These are phyloP conservation scores for Bolboschoenoplectus hybrid DNA, from an alignment of 202 grass and related monocot genomes.

Conservation along the genomic window DNA sequence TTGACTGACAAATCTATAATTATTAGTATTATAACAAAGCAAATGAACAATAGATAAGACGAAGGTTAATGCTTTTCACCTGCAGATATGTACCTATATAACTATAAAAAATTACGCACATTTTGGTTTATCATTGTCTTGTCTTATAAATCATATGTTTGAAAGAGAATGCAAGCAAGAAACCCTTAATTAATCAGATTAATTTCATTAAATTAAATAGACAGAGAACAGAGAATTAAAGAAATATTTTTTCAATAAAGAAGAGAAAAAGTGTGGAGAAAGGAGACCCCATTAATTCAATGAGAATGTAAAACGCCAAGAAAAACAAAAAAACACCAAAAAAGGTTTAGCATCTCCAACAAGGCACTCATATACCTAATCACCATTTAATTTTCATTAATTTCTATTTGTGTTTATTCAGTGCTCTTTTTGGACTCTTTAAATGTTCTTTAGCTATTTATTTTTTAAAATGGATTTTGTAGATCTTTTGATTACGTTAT, in stretches of 20 bases:
- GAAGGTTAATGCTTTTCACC: background rate
- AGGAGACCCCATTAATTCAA: background rate
- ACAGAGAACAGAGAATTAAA: background rate
- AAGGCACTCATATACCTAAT: slow-evolving; percentile 37
- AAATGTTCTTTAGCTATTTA: background rate
- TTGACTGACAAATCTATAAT: background rate
- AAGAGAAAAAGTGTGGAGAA: background rate
- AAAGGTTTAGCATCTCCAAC: slow-evolving; percentile 38
- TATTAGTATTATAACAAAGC: background rate
- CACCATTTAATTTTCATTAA: background rate
- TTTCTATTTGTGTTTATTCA: background rate
- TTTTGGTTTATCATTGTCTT: background rate
- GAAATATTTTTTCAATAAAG: background rate
- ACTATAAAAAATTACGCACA: background rate
- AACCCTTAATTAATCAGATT: background rate
- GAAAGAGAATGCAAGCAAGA: background rate
- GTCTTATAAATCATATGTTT: background rate
- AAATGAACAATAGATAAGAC: background rate
- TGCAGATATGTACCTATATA: background rate
- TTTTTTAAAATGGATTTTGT: slow-evolving; percentile 4
- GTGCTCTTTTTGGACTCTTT: background rate
- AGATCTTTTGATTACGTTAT: slow-evolving; percentile 20
- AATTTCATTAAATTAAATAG: background rate
- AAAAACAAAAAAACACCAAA: slow-evolving; percentile 26
- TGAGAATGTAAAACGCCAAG: slow-evolving; percentile 16